Conservation (phyloP, 75 land plant genomes). For the Selaginella moellendorffii region DNA sequence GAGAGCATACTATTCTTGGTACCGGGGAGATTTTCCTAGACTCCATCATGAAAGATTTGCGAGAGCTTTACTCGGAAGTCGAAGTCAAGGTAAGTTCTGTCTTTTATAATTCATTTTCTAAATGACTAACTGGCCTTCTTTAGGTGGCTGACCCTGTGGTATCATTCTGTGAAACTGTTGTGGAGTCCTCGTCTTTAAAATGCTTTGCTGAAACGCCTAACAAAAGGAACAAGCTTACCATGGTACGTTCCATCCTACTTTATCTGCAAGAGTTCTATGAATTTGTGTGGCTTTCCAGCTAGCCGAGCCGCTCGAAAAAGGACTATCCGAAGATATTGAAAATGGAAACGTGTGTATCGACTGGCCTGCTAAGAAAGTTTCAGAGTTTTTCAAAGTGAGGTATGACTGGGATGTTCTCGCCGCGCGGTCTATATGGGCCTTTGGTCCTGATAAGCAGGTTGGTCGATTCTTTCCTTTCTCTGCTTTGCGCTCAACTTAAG, state of each 20-base stretch:
- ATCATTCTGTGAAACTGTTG: conserved; percentile 98
- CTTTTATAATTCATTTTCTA: neutral
- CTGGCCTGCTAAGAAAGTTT: conserved; percentile 58
- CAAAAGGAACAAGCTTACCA: conserved; percentile 91
- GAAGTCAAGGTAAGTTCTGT: conserved; percentile 75
- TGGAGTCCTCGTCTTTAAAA: conserved; percentile 91
- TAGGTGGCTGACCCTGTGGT: conserved; percentile 99
- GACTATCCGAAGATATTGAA: conserved; percentile 94
- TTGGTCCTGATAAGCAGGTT: conserved; percentile 99
- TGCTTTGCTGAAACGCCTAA: conserved; percentile 99
- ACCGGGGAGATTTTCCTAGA: conserved; percentile 95
- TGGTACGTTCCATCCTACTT: conserved; percentile 36
- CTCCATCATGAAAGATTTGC: conserved; percentile 93
- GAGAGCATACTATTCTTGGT: conserved; percentile 95
- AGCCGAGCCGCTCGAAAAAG: conserved; percentile 92
- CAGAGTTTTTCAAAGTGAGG: conserved; percentile 73
- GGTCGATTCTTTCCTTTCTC: neutral
- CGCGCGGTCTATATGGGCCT: conserved; percentile 96
- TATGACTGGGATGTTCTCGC: conserved; percentile 99
- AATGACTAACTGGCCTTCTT: neutral
- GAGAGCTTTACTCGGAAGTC: conserved; percentile 97
- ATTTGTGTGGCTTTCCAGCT: conserved; percentile 31
- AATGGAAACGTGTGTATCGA: conserved; percentile 87
- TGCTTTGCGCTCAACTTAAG: no score
- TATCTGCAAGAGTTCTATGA: neutral